A percentile compares a stretch with the other conserved stretches of the same genome.
Evolutionary conservation across 148 eudicot genomes (phyloP).

Genomic region (Suaeda aralocaspica): DNA sequence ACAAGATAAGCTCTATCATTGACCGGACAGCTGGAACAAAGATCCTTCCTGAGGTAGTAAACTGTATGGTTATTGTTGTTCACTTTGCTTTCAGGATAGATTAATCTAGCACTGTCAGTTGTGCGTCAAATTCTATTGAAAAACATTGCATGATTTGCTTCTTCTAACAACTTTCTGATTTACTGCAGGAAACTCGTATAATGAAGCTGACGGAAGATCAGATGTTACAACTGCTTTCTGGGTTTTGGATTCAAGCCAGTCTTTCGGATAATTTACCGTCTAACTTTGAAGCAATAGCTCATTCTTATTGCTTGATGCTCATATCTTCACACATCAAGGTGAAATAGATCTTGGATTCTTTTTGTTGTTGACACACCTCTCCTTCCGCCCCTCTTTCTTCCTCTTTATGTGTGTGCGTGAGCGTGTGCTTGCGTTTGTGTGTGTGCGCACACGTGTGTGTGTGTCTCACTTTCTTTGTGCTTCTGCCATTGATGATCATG

Average conservation of each 20-base stretch:
- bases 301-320: slow-evolving; percentile 80
- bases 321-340: slow-evolving; percentile 68
- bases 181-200: slow-evolving; percentile 54
- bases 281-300: slow-evolving; percentile 82
- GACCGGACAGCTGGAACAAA: slow-evolving; percentile 58
- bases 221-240: slow-evolving; percentile 70
- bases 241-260: slow-evolving; percentile 82
- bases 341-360: neutral
- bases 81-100: neutral
- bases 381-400: neutral
- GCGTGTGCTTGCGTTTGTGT: neutral
- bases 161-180: slow-evolving; percentile 11
- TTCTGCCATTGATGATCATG: neutral
- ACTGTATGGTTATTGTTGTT: slow-evolving; percentile 7
- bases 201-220: slow-evolving; percentile 84
- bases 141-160: neutral
- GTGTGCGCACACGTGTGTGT: no score
- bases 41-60: slow-evolving; percentile 44
- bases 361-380: neutral
- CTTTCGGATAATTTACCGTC: slow-evolving; percentile 78
- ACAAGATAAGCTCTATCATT: slow-evolving; percentile 57
- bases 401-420: no score
- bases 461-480: neutral
- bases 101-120: neutral
- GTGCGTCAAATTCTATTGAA: neutral